Base-by-base conservation (phyloP, 768 basidiomycete genomes). In the Boletus insuetus region DNA sequence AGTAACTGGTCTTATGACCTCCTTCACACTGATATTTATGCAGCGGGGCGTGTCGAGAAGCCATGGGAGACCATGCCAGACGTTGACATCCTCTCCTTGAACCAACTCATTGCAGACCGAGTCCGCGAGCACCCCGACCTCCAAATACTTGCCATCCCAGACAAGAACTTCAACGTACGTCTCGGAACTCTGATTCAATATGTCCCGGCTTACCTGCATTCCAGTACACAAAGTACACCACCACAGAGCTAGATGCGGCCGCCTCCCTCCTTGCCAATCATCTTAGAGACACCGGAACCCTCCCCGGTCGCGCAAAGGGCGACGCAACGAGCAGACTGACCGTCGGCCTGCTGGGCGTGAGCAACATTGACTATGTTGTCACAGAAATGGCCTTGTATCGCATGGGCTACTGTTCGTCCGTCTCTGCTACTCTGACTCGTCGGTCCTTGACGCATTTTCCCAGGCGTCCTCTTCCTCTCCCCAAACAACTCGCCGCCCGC, bases 401-500 rank as follows among this genome's bases (percentile, higher is more conserved):
- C 17, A 68, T 70, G 69, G 69, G 67, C 9, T 68, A 68, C 49
- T 70, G 69, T 68, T 37, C 47, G 66, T 66, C 17, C 24, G 3
- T 49, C 17, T 42, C 20, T 17, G 3, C 12, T 45, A 3, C 1
- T 42, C 34, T 19, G 8, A 2, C 11, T 8, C 45, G 2, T 8
- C 45, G 2, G 6, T 14, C 34, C 34, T 26, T 54, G 29, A 50
- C 12, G 24, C 17, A 12, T 1, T 49, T 19, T 35, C n/a, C 16
- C 24, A 68, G 59, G 58, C 11, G 65, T 70, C 1, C 73, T 75
- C 38, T 70, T 75, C 10, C 64, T 77, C 6, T 77, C 77, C 6
- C 69, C 75, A 6, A 73, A 77, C 57, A 82, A 81, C 62, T 80
- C 79, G 0, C 69, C 76, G 0, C 64, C 73, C 6, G 80, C 79